A percentile compares a stretch with the other conserved stretches of the same genome.
These are phyloP conservation scores for Fusarium longipes DNA, from an alignment of 2,329 filamentous ascomycete species.

Conservation along the genomic window DNA sequence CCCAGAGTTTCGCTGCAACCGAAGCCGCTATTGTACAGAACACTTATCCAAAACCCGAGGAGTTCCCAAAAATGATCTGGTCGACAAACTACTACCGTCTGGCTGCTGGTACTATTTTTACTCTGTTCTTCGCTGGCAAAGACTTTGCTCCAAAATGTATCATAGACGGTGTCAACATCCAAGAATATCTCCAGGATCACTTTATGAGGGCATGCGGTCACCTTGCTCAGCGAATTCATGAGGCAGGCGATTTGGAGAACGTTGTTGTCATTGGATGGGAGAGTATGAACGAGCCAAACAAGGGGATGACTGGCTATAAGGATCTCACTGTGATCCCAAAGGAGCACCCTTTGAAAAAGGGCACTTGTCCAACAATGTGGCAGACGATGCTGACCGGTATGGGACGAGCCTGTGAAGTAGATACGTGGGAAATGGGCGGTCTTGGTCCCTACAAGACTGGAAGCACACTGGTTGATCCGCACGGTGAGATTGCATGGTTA, in stretches of 20 bases:
- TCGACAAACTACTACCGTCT: slow-evolving; percentile 95
- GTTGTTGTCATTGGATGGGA: slow-evolving; percentile 95
- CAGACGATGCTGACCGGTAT: slow-evolving; percentile 93
- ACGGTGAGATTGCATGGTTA: slow-evolving; percentile 87
- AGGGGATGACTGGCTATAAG: slow-evolving; percentile 84
- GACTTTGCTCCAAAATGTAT: slow-evolving; percentile 97
- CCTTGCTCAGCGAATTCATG: slow-evolving; percentile 84
- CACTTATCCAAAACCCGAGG: slow-evolving; percentile 83
- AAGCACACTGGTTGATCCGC: slow-evolving; percentile 83
- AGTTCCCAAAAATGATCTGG: slow-evolving; percentile 99
- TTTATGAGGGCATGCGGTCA: slow-evolving; percentile 84
- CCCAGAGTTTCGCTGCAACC: slow-evolving; percentile 83
- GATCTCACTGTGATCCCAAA: slow-evolving; percentile 85
- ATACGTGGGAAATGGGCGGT: slow-evolving; percentile 92
- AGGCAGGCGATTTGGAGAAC: slow-evolving; percentile 88
- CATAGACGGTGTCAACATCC: slow-evolving; percentile 94
- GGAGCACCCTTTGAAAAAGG: slow-evolving; percentile 91
- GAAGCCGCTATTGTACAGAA: slow-evolving; percentile 96
- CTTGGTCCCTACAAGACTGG: slow-evolving; percentile 94
- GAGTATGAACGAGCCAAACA: slow-evolving; percentile 93
- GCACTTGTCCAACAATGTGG: slow-evolving; percentile 92
- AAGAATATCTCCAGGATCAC: slow-evolving; percentile 91
- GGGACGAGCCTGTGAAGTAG: slow-evolving; percentile 87
- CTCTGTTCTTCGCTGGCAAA: slow-evolving; percentile 88
- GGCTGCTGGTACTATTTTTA: slow-evolving; percentile 90